Evolutionary conservation across 2,329 filamentous ascomycete genomes (phyloP).

Genomic region (Apiospora phragmitis): DNA sequence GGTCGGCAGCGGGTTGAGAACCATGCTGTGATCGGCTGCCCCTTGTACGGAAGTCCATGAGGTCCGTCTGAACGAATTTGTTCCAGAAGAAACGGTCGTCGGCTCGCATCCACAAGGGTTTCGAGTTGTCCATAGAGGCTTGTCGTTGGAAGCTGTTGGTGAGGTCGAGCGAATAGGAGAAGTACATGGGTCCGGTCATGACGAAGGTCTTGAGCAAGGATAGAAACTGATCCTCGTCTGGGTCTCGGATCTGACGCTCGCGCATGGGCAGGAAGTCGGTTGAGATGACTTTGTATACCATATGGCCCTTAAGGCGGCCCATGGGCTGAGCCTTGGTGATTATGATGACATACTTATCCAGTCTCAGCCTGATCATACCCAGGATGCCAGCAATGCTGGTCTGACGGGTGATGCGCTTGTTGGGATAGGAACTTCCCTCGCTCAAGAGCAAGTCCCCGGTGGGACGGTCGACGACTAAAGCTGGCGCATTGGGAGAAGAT

Average conservation of each 20-base stretch:
- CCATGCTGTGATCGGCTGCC: slow-evolving; percentile 65
- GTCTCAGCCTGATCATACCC: slow-evolving; percentile 87
- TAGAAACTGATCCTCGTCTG: slow-evolving; percentile 92
- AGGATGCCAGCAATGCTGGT: slow-evolving; percentile 94
- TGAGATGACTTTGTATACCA: slow-evolving; percentile 88
- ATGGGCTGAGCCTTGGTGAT: slow-evolving; percentile 93
- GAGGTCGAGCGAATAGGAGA: slow-evolving; percentile 94
- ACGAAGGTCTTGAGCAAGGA: slow-evolving; percentile 78
- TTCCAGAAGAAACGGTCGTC: slow-evolving; percentile 99
- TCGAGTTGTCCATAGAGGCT: slow-evolving; percentile 68
- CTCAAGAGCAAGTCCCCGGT: slow-evolving; percentile 86
- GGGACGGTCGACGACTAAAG: slow-evolving; percentile 86
- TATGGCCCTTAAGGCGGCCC: slow-evolving; percentile 90
- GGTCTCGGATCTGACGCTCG: slow-evolving; percentile 86
- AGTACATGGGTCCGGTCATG: slow-evolving; percentile 89
- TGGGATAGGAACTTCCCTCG: slow-evolving; percentile 73
- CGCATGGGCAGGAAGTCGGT: slow-evolving; percentile 94
- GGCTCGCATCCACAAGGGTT: slow-evolving; percentile 85
- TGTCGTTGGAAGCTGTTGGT: slow-evolving; percentile 98
- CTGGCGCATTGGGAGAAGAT: slow-evolving; percentile 85
- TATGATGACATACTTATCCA: slow-evolving; percentile 95
- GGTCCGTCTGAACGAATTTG: slow-evolving; percentile 83
- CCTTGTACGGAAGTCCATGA: slow-evolving; percentile 80
- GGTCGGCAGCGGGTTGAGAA: slow-evolving; percentile 76
- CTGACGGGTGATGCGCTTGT: slow-evolving; percentile 71